Percentiles rank a stretch among this genome's conserved stretches.
Conservation (phyloP, 139 green algal genomes). For the Chlamydomonas asymmetrica region DNA sequence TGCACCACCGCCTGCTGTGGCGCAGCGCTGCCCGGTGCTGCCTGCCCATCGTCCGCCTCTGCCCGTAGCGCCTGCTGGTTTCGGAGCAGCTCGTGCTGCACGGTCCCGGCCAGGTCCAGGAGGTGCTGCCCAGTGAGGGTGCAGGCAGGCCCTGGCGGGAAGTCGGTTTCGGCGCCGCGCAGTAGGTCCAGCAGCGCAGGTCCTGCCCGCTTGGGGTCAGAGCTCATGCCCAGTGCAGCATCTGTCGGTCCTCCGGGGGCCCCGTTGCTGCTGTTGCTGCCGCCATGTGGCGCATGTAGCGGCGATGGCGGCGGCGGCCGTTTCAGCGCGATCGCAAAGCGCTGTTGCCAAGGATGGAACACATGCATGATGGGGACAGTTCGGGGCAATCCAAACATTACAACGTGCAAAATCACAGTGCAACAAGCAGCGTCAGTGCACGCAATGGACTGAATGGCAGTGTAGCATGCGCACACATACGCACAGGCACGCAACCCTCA, state of each 20-base stretch:
- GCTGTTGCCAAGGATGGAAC: background rate
- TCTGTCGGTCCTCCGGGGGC: slow-evolving; percentile 10
- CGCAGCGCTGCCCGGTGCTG: background rate
- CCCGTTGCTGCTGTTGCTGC: background rate
- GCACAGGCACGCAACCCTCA: background rate
- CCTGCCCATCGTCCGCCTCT: background rate
- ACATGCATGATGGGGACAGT: background rate
- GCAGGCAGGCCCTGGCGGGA: slow-evolving; percentile 16
- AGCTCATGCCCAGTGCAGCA: too few relatives aligned
- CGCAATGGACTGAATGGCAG: background rate
- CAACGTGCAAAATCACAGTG: too few relatives aligned
- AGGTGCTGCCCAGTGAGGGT: background rate
- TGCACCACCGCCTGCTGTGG: background rate
- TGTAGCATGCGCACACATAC: background rate
- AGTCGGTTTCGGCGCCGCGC: background rate
- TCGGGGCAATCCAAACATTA: background rate
- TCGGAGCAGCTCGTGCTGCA: background rate
- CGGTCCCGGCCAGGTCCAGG: background rate
- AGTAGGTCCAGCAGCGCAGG: background rate
- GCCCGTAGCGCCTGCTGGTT: background rate
- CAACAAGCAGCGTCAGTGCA: too few relatives aligned
- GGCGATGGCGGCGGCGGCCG: background rate
- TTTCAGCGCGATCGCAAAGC: background rate
- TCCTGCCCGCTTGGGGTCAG: background rate
- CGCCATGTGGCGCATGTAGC: background rate